Evolutionary conservation across 2,329 filamentous ascomycete genomes (phyloP), one percentile per base, ranked within the genome.

Genomic region (Chrysosphaeria jannelii): DNA sequence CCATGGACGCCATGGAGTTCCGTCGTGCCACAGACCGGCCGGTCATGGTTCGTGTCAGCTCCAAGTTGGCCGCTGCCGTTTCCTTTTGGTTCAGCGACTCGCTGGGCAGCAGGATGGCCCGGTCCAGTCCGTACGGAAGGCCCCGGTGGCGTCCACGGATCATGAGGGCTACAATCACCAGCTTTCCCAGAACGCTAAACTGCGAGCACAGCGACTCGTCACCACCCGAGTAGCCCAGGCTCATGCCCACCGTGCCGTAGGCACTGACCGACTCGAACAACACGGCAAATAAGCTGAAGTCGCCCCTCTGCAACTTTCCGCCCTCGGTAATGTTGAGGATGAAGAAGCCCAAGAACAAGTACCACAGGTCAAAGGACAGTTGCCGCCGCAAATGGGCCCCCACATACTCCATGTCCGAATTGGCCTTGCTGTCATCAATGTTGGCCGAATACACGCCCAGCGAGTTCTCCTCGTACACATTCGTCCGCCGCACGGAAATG

Each of bases 361-460:
- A 97, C 85, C 85, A 97, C 43, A 97, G 44, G 45, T 97, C 85
- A 47, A 97, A 97, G 25, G 78, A 89, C 17, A 97, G 57, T 43
- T 97, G 85, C 22, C 72, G 65, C 18, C 85, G 71, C 40, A 97
- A 56, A 59, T 97, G 85, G 24, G 74, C 67, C 3, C 76, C 74
- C 24, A 97, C 69, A 35, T 91, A 93, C 29, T 68, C 81, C 21
- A 75, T 60, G 20, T 68, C 57, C 18, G 48, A 55, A 13, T 54
- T 53, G 9, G 57, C 50, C 4, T 50, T 45, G 2, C 51, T 45
- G 2, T 53, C 49, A 3, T 48, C 40, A 17, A 47, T 37, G n/a
- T 46, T 38, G 23, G 47, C 49, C 10, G 10, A 10, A 36, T 70
- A 78, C 14, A 88, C 62, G 5, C 75, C 75, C 1, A 85, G 56